A percentile compares a stretch with the other conserved stretches of the same genome.
Conservation (phyloP, 176 grass and related monocot species). For the Aegilops speltoides region DNA sequence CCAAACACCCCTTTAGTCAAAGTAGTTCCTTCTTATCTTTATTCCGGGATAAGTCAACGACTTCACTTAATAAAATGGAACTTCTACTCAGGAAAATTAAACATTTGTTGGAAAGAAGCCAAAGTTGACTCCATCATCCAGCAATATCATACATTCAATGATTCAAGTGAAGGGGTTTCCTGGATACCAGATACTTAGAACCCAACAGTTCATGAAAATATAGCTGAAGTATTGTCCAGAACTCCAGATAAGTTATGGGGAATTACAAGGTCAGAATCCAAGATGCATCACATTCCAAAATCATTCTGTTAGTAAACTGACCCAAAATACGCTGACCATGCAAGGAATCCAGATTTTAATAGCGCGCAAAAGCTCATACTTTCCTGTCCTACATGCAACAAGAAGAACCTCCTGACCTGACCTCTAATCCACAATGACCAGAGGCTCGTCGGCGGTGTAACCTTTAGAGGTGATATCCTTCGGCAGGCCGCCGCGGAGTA, state of each 20-base stretch:
- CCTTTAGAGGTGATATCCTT: conserved; percentile 35
- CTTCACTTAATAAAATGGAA: too few relatives aligned
- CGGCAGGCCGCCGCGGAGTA: conserved; percentile 45
- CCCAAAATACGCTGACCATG: not conserved
- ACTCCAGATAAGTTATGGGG: not conserved
- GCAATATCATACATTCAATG: conserved; percentile 31
- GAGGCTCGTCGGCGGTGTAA: conserved; percentile 27
- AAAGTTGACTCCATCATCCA: too few relatives aligned
- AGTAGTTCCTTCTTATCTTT: too few relatives aligned
- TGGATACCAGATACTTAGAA: not conserved
- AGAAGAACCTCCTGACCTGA: not conserved
- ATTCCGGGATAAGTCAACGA: too few relatives aligned
- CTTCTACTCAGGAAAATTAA: too few relatives aligned
- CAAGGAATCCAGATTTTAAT: not conserved
- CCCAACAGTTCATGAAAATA: not conserved
- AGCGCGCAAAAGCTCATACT: not conserved
- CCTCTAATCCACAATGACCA: conserved; percentile 29
- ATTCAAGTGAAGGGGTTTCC: too few relatives aligned
- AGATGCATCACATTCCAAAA: not conserved
- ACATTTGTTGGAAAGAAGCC: too few relatives aligned
- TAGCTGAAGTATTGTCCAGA: not conserved
- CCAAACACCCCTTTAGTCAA: too few relatives aligned
- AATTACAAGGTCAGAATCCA: not conserved
- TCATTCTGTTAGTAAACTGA: not conserved
- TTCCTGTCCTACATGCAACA: not conserved